Conservation (phyloP, 768 basidiomycete species). For the Termitomyces sp. region DNA sequence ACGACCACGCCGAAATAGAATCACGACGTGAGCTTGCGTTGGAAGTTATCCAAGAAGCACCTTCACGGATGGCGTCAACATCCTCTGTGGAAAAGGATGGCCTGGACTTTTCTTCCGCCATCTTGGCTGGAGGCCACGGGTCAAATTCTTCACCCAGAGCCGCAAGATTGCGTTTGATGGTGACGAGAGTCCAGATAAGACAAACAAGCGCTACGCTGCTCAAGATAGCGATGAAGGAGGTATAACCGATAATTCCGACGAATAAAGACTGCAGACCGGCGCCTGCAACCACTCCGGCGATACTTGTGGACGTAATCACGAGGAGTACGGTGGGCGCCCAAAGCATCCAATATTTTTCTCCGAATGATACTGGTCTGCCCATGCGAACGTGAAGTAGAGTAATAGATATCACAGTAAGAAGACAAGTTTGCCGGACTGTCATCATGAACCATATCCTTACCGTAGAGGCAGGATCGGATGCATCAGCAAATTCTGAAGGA, state of each 20-base stretch:
- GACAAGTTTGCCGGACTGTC: conserved; percentile 63
- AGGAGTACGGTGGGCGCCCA: conserved; percentile 62
- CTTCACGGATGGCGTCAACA: conserved; percentile 66
- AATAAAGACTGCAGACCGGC: conserved; percentile 51
- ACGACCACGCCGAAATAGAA: conserved; percentile 67
- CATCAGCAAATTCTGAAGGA: conserved; percentile 35
- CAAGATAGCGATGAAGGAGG: conserved; percentile 42
- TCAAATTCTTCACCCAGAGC: conserved; percentile 46
- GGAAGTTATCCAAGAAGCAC: conserved; percentile 80
- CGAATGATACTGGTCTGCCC: conserved; percentile 66
- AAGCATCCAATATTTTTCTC: conserved; percentile 66
- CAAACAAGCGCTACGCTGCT: conserved; percentile 52
- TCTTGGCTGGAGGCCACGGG: conserved; percentile 55
- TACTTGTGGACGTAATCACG: conserved; percentile 47
- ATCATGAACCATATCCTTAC: conserved; percentile 65
- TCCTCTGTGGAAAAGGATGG: conserved; percentile 70
- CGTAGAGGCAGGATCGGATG: conserved; percentile 46
- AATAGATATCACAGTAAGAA: conserved; percentile 53
- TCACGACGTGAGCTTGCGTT: conserved; percentile 48
- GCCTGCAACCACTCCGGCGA: conserved; percentile 53
- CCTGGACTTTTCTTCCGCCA: conserved; percentile 48
- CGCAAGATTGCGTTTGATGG: conserved; percentile 60
- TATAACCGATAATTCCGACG: conserved; percentile 56
- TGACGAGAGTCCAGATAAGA: conserved; percentile 56
- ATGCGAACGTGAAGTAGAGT: conserved; percentile 68